Evolutionary conservation across 179 eudicot genomes (phyloP).

Genomic region (Actinidia chinensis): DNA sequence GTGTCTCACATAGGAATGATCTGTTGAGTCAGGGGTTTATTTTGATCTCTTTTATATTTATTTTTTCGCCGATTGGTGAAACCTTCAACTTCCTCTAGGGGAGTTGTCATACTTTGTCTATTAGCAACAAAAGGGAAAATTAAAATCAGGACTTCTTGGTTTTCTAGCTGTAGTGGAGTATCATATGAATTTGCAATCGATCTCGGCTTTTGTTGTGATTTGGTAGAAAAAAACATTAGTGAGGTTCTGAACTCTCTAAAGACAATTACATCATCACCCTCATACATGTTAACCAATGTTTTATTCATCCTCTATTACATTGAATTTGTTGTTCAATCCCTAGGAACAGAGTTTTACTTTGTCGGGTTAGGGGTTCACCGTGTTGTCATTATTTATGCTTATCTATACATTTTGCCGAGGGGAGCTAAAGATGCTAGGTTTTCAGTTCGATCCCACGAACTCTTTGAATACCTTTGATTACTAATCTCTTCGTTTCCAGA

Average conservation of each 20-base stretch:
- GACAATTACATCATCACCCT: not conserved
- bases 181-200: too few relatives aligned
- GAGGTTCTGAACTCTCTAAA: not conserved
- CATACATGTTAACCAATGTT: not conserved
- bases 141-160: too few relatives aligned
- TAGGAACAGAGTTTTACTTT: not conserved
- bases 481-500: slow-evolving; percentile 36
- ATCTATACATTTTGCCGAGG: not conserved
- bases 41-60: too few relatives aligned
- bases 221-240: too few relatives aligned
- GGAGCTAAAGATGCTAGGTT: not conserved
- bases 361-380: not conserved
- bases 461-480: not conserved
- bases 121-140: too few relatives aligned
- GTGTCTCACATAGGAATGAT: too few relatives aligned
- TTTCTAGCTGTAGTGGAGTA: too few relatives aligned
- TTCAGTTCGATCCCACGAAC: not conserved
- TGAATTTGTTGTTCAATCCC: not conserved
- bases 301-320: not conserved
- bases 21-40: too few relatives aligned
- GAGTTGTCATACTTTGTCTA: too few relatives aligned
- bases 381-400: not conserved
- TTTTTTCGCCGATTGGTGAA: too few relatives aligned
- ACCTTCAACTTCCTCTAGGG: too few relatives aligned
- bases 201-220: too few relatives aligned